Conservation (phyloP, 805 yeast genomes). For the Candida awuae region DNA sequence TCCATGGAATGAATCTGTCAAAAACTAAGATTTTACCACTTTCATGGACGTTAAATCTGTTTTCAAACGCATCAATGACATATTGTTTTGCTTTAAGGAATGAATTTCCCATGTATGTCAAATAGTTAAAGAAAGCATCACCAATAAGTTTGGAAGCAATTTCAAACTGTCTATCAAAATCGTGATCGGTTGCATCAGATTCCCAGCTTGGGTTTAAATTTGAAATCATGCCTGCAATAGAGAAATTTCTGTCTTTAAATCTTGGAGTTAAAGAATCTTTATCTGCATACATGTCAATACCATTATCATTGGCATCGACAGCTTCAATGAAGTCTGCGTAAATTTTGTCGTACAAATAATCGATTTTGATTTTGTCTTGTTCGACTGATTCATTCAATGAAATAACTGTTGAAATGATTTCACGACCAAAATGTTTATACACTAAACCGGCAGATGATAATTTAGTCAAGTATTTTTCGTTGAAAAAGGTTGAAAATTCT, state of each 20-base stretch:
- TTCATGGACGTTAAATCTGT: slow-evolving; percentile 51
- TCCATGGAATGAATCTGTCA: slow-evolving; percentile 87
- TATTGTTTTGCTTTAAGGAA: slow-evolving; percentile 87
- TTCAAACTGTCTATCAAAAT: slow-evolving; percentile 56
- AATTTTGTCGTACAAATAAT: slow-evolving; percentile 63
- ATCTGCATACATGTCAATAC: slow-evolving; percentile 62
- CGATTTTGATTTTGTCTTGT: slow-evolving; percentile 33
- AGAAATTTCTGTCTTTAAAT: slow-evolving; percentile 65
- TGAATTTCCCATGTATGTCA: slow-evolving; percentile 66
- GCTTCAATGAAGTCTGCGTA: slow-evolving; percentile 85
- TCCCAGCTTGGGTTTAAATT: slow-evolving; percentile 84
- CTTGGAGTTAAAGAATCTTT: slow-evolving; percentile 45
- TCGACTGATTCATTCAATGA: slow-evolving; percentile 30
- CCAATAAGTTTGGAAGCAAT: slow-evolving; percentile 83
- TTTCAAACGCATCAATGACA: slow-evolving; percentile 61
- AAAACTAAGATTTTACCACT: slow-evolving; percentile 71
- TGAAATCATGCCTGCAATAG: slow-evolving; percentile 71
- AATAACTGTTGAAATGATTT: slow-evolving; percentile 50
- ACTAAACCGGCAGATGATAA: slow-evolving; percentile 90
- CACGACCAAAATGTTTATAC: slow-evolving; percentile 77
- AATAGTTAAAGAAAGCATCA: slow-evolving; percentile 55
- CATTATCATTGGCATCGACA: slow-evolving; percentile 94
- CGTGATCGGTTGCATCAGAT: slow-evolving; percentile 54
- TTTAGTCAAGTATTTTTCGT: slow-evolving; percentile 57
- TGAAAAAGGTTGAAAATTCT: slow-evolving; percentile 73